Base-by-base conservation (phyloP, 371 early-diverging fungal genomes). In the Parasitella parasitica region DNA sequence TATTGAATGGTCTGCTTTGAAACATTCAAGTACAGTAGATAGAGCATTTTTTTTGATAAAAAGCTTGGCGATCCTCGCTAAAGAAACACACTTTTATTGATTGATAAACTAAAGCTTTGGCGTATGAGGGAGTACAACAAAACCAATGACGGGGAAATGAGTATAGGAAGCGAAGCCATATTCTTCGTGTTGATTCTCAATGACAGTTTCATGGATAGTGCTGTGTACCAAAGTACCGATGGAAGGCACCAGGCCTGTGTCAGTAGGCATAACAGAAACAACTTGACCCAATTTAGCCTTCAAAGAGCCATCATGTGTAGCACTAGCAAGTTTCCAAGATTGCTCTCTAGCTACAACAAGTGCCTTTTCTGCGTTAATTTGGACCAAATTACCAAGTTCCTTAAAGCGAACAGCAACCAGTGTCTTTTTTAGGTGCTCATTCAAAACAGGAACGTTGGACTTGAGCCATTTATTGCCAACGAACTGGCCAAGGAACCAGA, bases 191-290 rank as follows among this genome's bases (percentile, higher is more conserved):
- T 61, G 57, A 16, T 71, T 77, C 15, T 67, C 61, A 38, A 84
- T 68, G 5, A 69, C 70, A 20, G 81, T 67, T 22, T 67, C 59
- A 11, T 62, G 22, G 3, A 13, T 13, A 0, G 74, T 67, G 26
- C 78, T 67, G 20, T 56, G 57, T 1, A 80, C 73, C 37, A 85
- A 60, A 13, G 46, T 60, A 6, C 86, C 84, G 3, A 49, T 49
- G 3, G 77, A 65, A 20, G 81, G 80, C 9, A 77, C 63, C 26
- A 70, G 71, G 13, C 82, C 84, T 16, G 73, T 71, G 55, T 86
- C 86, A 16, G 73, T 64, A 0, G 86, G 86, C 0, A 66, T 43
- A 6, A 86, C 76, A 0, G 66, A 32, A 4, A 86, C 81, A 5
- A 51, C 6, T 28, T 77, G 70, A 2, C 86, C 86, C 2, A 70